Percentiles rank a stretch among this genome's conserved stretches.
phyloP scores from a whole-genome alignment of 2,329 filamentous ascomycete species.

The Thielaviopsis punctulata region DNA sequence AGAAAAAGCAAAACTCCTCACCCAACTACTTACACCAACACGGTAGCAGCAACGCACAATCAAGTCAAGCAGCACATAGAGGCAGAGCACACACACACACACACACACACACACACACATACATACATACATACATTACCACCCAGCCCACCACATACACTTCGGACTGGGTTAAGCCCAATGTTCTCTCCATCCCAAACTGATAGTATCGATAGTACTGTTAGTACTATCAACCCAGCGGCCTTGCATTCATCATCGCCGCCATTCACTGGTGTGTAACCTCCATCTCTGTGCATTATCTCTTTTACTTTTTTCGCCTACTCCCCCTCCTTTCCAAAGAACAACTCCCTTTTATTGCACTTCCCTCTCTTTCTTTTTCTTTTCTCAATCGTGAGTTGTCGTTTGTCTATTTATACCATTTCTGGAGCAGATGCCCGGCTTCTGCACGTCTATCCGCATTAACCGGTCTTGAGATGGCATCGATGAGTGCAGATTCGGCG shows the following conservation, averaged over 20 bases:
- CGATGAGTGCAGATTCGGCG: too few species aligned
- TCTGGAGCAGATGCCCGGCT: too few species aligned
- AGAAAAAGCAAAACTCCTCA: not conserved
- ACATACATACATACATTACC: slow-evolving; percentile 15
- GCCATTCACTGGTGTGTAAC: slow-evolving; percentile 30
- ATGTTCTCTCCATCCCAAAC: slow-evolving; percentile 16
- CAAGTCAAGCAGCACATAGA: not conserved
- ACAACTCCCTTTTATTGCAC: not conserved
- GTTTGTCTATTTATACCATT: too few species aligned
- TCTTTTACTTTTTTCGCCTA: too few species aligned
- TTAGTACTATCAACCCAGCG: slow-evolving; percentile 87
- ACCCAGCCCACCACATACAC: not conserved
- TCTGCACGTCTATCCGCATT: too few species aligned
- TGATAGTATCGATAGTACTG: slow-evolving; percentile 64
- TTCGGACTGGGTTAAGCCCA: not conserved
- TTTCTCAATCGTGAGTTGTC: too few species aligned
- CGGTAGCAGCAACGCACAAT: not conserved
- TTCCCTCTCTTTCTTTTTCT: too few species aligned
- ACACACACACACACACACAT: not conserved
- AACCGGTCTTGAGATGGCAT: too few species aligned
- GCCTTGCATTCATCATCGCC: slow-evolving; percentile 65
- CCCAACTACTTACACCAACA: too few species aligned
- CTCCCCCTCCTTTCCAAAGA: not conserved
- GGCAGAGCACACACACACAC: not conserved
- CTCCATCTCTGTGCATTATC: too few species aligned